Evolutionary conservation across 2,329 filamentous ascomycete genomes (phyloP).

Genomic region (Ceratocystis albifundus): DNA sequence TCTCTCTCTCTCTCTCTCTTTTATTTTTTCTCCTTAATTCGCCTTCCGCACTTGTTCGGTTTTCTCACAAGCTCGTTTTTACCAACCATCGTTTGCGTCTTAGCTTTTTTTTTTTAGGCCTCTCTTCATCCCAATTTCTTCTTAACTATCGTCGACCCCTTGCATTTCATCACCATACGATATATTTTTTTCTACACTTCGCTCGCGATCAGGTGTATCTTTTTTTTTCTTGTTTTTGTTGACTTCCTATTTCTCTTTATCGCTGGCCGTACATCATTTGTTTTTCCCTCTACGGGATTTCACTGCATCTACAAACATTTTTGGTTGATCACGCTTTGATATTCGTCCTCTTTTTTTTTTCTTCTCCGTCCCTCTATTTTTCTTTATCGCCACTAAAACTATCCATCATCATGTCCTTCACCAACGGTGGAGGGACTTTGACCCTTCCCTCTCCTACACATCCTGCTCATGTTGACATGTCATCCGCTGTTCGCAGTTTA

Average conservation of each 20-base stretch:
- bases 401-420: constrained; percentile 43
- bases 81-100: constrained; percentile 2
- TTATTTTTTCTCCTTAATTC: not conserved
- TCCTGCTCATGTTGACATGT: constrained; percentile 69
- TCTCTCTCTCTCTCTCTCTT: not conserved
- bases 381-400: constrained; percentile 6
- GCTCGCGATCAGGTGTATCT: constrained; percentile 8
- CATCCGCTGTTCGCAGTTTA: constrained; percentile 68
- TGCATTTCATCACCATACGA: constrained; percentile 13
- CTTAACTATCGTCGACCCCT: constrained; percentile 8
- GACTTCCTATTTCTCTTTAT: constrained; percentile 6
- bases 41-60: not conserved
- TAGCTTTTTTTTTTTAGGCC: constrained; percentile 3
- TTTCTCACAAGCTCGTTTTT: constrained; percentile 7
- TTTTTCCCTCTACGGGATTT: not conserved
- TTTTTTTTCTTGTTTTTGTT: constrained; percentile 16
- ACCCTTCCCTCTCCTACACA: constrained; percentile 80
- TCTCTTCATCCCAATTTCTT: constrained; percentile 4
- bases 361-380: not conserved
- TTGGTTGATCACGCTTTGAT: constrained; percentile 4
- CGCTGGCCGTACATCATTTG: constrained; percentile 10
- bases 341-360: constrained; percentile 13
- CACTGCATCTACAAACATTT: constrained; percentile 1
- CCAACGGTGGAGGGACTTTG: constrained; percentile 56
- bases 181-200: constrained; percentile 8